phyloP scores from a whole-genome alignment of 306 rosid genomes.

The Arachis hypogaea region DNA sequence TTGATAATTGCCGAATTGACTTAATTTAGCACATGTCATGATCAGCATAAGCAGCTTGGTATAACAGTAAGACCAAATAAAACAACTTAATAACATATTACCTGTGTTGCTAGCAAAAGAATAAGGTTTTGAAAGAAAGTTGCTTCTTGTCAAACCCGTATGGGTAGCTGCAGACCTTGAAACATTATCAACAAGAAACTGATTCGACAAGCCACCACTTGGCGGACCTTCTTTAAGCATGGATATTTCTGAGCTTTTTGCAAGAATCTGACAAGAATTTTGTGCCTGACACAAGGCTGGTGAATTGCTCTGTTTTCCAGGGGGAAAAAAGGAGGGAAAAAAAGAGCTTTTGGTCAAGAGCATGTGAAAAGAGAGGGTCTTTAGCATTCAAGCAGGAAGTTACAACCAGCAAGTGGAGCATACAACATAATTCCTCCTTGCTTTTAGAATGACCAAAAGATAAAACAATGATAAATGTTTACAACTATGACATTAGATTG shows the following conservation, averaged over 20 bases:
- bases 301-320: slow-evolving; percentile 54
- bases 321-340: not conserved
- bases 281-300: slow-evolving; percentile 46
- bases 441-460: not conserved
- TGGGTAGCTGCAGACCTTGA: slow-evolving; percentile 64
- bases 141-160: slow-evolving; percentile 65
- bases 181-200: slow-evolving; percentile 65
- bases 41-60: slow-evolving; percentile 27
- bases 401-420: slow-evolving; percentile 9
- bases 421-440: slow-evolving; percentile 9
- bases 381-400: slow-evolving; percentile 26
- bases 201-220: slow-evolving; percentile 55
- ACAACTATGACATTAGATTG: slow-evolving; percentile 7
- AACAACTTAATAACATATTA: slow-evolving; percentile 40
- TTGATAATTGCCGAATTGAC: slow-evolving; percentile 20
- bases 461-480: slow-evolving; percentile 3
- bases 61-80: slow-evolving; percentile 25
- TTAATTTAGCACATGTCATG: slow-evolving; percentile 25
- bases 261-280: slow-evolving; percentile 54
- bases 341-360: slow-evolving; percentile 38
- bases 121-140: slow-evolving; percentile 60
- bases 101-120: slow-evolving; percentile 73
- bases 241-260: slow-evolving; percentile 60
- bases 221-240: slow-evolving; percentile 51
- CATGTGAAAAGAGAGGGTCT: slow-evolving; percentile 8